Evolutionary conservation across 2,329 filamentous ascomycete species (phyloP), one percentile per base, ranked within the genome.

Genomic region (Botrytis hyacinthi): DNA sequence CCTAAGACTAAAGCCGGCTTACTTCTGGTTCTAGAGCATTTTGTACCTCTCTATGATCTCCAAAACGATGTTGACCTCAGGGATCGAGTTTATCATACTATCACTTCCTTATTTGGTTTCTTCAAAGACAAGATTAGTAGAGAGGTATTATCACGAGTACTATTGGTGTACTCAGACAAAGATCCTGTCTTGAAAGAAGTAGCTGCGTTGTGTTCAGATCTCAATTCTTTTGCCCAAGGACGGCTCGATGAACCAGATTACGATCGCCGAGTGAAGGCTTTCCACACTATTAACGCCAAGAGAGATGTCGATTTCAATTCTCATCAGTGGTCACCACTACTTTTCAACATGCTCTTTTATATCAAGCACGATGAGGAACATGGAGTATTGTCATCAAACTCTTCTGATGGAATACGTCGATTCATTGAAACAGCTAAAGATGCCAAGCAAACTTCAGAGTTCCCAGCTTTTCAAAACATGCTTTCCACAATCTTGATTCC

Each of bases 321-420:
- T 1, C 87, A 88, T 73, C 93, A 97, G 82, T 99, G 96, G 95
- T 87, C 91, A 70, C 95, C 96, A 9, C 83, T 99, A 32, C 84
- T 98, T 18, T 92, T 95, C 83, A 99, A 98, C 80, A 88, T 97
- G 84, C 86, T 97, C 2, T 98, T 91, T 82, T 96, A 92, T 80
- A 91, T 98, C 76, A 91, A 90, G 76, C 90, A 95, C 76, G 91
- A 94, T 72, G 94, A 97, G 75, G 96, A 99, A 81, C 91, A 97
- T 76, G 93, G 93, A 63, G 93, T 98, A 67, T 85, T 97, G 22
- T 87, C 89, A 0, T 87, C 88, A 2, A 98, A 95, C 81, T 93
- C 96, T 10, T 93, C 94, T 0, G 92, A 95, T 79, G 89, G 90
- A 9, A 84, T 99, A 57, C 92, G 92, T 78, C 88, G 91, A 70